Base-by-base conservation (phyloP, 2,329 filamentous ascomycete genomes). In the Lachnellula occidentalis region DNA sequence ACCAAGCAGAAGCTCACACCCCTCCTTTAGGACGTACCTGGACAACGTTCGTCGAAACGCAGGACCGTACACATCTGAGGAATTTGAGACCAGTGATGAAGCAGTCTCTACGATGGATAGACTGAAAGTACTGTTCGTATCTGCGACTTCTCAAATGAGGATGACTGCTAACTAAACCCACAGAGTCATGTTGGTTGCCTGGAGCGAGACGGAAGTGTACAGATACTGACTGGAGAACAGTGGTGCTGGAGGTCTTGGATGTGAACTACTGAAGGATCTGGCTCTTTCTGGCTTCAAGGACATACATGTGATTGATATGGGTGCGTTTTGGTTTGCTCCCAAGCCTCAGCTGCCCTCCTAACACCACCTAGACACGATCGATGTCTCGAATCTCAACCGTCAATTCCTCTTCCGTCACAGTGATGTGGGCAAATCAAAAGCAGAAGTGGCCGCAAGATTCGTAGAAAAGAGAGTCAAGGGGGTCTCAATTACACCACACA, bases 261-360 rank as follows among this genome's bases (percentile, higher is more conserved):
- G 94, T 66, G 94, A 99, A 70, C 95, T 99, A 45, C 77, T 99
- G 50, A 99, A 99, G 76, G 90, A 99, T 67, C 80, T 99, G 34
- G 94, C 94, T 42, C 80, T 99, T 50, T 96, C 92, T 2, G 91
- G 92, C 27, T 99, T 99, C 76, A 95, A 88, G 72, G 84, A 96
- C 67, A 96, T 99, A 63, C 91, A 99, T 75, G 94, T 99, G 56
- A 97, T 99, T 66, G 94, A 99, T 74, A 99, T 99, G 94, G 90
- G 88, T 87, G 73, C 55, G 78, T 69, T n/a, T 39, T 39, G 31
- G 27, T 31, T 37, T 47, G 19, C 11, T n/a, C 42, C 27, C 12
- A 8, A 11, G 34, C 17, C 11, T 7, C 24, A 11, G 15, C 34
- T 58, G n/a, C 54, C 41, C 22, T 50, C 42, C 54, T 62, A 58